Evolutionary conservation across 2,329 filamentous ascomycete genomes (phyloP), one percentile per base, ranked within the genome.

Genomic region (Hymenoscyphus occultus): DNA sequence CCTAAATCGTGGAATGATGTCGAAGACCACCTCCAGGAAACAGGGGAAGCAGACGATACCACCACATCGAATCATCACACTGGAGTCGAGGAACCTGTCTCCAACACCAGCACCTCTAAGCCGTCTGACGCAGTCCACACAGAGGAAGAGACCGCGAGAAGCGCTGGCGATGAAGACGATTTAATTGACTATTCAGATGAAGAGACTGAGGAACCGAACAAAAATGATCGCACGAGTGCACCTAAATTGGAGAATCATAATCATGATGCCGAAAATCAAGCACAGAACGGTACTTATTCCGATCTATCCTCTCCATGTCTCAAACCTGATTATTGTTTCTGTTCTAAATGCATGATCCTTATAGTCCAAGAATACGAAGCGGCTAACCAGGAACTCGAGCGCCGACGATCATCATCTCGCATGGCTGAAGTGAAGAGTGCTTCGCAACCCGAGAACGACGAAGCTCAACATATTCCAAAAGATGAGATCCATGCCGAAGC

Each of bases 171-270:
- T 59, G 74, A 78, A n/a, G 78, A 77, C 13, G 79, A 82, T 68
- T 65, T 79, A n/a, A 77, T 81, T 70, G 81, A 82, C 65, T 84
- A 83, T 70, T 81, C 81, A 31, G 82, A 84, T 64, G 79, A 76
- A n/a, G 78, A 81, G 57, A 22, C 51, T 16, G 64, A 68, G 13
- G 65, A 58, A 28, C 39, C 51, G 13, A 65, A 35, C 16, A 35
- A 68, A 7, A 14, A 51, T 57, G 59, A n/a, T 62, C 32, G 10
- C 31, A 19, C 7, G n/a, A 59, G 45, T 58, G n/a, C 6, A 40
- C 22, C 39, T 35, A 28, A 2, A 13, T 3, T 39, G 10, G 45
- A n/a, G 22, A 57, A 31, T 16, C 16, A 59, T 54, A 57, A 31
- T 16, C 16, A 59, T 54, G 61, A 63, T 63, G 61, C 69, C 60